Conservation (phyloP, 495 filamentous ascomycete species). For the Neurospora sp. region DNA sequence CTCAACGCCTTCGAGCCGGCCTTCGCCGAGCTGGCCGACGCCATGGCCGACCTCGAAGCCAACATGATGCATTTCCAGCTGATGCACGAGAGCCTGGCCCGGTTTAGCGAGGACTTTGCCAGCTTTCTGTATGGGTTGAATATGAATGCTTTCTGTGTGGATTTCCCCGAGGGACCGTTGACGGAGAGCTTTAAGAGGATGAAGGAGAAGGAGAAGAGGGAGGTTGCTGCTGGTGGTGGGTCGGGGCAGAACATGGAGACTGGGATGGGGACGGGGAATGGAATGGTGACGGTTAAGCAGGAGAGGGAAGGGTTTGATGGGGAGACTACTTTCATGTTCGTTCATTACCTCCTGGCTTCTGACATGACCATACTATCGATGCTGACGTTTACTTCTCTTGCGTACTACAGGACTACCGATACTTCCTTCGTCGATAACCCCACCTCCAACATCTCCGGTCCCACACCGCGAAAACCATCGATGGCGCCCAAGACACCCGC, state of each 20-base stretch:
- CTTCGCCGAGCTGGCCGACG: slow-evolving; percentile 89
- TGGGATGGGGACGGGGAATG: slow-evolving; percentile 22
- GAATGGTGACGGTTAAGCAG: neutral
- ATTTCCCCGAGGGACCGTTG: slow-evolving; percentile 73
- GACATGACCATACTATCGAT: neutral
- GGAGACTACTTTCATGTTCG: slow-evolving; percentile 86
- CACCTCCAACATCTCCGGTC: slow-evolving; percentile 46
- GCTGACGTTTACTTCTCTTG: slow-evolving; percentile 14
- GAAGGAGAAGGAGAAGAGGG: slow-evolving; percentile 38
- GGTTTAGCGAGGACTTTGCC: slow-evolving; percentile 94
- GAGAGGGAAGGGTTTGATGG: slow-evolving; percentile 26
- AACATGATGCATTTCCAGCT: slow-evolving; percentile 96
- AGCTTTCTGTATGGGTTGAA: slow-evolving; percentile 92
- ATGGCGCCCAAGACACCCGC: slow-evolving; percentile 45
- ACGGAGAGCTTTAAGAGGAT: slow-evolving; percentile 64
- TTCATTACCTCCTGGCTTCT: neutral
- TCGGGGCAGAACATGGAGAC: neutral
- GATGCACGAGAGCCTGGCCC: slow-evolving; percentile 90
- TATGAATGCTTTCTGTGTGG: slow-evolving; percentile 98
- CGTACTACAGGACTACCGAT: slow-evolving; percentile 66
- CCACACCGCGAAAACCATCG: slow-evolving; percentile 20
- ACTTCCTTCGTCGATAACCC: slow-evolving; percentile 90
- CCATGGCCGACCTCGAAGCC: slow-evolving; percentile 88
- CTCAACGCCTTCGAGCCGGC: slow-evolving; percentile 76
- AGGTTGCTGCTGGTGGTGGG: slow-evolving; percentile 3